phyloP scores from a whole-genome alignment of 2,329 filamentous ascomycete genomes.

The Alternaria arborescens region DNA sequence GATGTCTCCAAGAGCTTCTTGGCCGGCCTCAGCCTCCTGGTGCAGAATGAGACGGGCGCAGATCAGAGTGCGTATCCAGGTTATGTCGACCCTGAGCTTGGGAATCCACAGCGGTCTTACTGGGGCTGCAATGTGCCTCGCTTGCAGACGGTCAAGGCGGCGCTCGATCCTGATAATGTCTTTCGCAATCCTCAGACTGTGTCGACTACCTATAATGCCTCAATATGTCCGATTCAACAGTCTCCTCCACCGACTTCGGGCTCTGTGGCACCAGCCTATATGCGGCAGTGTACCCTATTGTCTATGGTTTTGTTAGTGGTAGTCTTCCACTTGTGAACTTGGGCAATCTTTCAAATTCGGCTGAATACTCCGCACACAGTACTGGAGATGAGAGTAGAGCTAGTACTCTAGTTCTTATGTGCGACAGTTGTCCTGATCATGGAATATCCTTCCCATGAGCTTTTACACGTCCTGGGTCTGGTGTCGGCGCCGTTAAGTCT shows the following conservation, averaged over 20 bases:
- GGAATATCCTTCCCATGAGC: neutral
- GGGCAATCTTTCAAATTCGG: neutral
- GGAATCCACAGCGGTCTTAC: conserved; percentile 1
- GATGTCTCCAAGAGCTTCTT: conserved; percentile 2
- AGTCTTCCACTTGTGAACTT: too few relatives aligned
- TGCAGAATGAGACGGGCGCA: neutral
- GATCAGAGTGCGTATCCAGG: neutral
- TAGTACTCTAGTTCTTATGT: neutral
- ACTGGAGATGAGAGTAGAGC: neutral
- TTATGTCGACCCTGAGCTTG: conserved; percentile 2
- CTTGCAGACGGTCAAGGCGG: neutral
- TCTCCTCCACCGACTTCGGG: neutral
- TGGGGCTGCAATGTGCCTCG: conserved; percentile 1
- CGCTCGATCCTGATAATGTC: conserved; percentile 3
- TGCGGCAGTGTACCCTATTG: too few relatives aligned
- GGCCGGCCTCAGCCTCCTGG: neutral
- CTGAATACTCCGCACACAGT: neutral
- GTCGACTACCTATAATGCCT: neutral
- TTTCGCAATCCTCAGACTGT: conserved; percentile 1
- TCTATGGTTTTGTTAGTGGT: too few relatives aligned
- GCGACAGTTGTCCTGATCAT: neutral
- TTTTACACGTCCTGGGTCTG: neutral
- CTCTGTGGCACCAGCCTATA: too few relatives aligned
- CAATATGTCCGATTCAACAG: neutral
- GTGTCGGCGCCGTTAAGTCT: neutral